Percentiles rank a stretch among this genome's conserved stretches.
Conservation (phyloP, 2,329 filamentous ascomycete genomes). For the Pseudovirgaria hyperparasitica region DNA sequence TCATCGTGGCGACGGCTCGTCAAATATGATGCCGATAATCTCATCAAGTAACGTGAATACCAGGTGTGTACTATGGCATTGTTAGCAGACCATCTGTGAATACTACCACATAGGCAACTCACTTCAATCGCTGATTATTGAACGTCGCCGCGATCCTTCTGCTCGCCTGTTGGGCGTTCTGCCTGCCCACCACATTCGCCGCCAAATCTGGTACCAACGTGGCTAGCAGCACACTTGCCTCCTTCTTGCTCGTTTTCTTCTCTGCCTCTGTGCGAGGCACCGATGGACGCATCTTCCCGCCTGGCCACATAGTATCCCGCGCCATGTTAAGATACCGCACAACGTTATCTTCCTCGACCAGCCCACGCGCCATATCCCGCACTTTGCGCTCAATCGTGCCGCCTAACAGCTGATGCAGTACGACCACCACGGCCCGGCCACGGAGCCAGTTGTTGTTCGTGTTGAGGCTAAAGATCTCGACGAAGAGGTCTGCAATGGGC, state of each 20-base stretch:
- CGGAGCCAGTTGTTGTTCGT: constrained; percentile 95
- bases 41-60: constrained; percentile 38
- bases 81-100: constrained; percentile 9
- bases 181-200: constrained; percentile 81
- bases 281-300: constrained; percentile 40
- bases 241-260: constrained; percentile 67
- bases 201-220: constrained; percentile 85
- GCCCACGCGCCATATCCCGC: constrained; percentile 62
- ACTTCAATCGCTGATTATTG: constrained; percentile 87
- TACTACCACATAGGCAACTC: constrained; percentile 27
- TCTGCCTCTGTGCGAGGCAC: constrained; percentile 54
- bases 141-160: constrained; percentile 79
- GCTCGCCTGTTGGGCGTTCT: constrained; percentile 83
- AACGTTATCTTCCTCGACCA: constrained; percentile 67
- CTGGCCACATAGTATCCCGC: constrained; percentile 73
- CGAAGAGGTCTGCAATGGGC: constrained; percentile 93
- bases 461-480: constrained; percentile 91
- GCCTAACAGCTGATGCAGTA: constrained; percentile 87
- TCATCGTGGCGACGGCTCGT: too few species aligned
- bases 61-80: constrained; percentile 32
- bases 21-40: constrained; percentile 32
- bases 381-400: constrained; percentile 95
- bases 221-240: constrained; percentile 79
- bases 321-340: constrained; percentile 62
- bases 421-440: constrained; percentile 87